Percentiles rank a stretch among this genome's conserved stretches.
Conservation (phyloP, 768 basidiomycete genomes). For the Termitomyces sp. region DNA sequence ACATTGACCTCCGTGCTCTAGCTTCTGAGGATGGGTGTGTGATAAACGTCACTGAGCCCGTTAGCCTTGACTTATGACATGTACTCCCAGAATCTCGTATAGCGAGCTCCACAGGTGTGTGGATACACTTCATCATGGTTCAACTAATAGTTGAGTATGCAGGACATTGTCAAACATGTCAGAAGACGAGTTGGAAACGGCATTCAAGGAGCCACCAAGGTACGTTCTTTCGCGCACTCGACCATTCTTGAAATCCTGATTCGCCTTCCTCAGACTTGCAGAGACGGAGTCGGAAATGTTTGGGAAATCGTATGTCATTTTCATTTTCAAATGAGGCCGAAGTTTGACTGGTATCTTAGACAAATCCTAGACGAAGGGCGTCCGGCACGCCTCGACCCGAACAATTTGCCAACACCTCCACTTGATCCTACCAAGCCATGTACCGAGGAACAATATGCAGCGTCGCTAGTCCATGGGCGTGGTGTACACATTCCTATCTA, state of each 20-base stretch:
- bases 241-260: not conserved
- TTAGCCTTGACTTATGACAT: not conserved
- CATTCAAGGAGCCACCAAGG: constrained; percentile 10
- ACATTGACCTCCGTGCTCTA: not conserved
- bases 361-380: constrained; percentile 1
- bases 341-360: not conserved
- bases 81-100: not conserved
- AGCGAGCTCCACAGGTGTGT: constrained; percentile 4
- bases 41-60: not conserved
- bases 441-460: constrained; percentile 42
- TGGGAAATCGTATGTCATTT: constrained; percentile 2
- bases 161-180: constrained; percentile 6
- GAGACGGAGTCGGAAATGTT: constrained; percentile 15
- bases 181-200: constrained; percentile 6
- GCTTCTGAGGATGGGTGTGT: constrained; percentile 6
- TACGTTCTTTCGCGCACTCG: not conserved
- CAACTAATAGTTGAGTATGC: not conserved
- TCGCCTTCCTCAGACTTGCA: constrained; percentile 5
- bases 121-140: not conserved
- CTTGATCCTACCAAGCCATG: constrained; percentile 13
- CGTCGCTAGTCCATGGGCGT: constrained; percentile 59
- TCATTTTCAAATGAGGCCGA: not conserved
- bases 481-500: constrained; percentile 45
- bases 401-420: constrained; percentile 10
- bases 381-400: constrained; percentile 10